These are phyloP conservation scores for Ceratopteris richardii DNA, from an alignment of 75 land plant genomes.

Conservation along the genomic window DNA sequence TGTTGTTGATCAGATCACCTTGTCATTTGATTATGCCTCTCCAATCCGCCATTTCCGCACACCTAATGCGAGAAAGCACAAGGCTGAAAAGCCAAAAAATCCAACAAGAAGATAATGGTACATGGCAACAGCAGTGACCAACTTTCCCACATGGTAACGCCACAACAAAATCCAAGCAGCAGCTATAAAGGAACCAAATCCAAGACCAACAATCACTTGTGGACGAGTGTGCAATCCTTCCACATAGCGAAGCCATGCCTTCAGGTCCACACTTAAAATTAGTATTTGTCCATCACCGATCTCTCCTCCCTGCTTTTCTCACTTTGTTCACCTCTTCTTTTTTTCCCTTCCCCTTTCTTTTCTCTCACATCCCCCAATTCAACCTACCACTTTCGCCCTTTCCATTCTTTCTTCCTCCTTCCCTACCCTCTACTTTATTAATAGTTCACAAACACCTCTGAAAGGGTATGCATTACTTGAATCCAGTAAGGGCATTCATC, in stretches of 20 bases:
- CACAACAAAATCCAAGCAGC: slow-evolving; percentile 19
- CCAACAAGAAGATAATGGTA: neutral
- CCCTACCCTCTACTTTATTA: no score
- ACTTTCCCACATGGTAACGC: slow-evolving; percentile 8
- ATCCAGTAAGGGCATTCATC: no score
- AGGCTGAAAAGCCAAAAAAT: neutral
- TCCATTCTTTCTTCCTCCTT: no score
- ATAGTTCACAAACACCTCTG: no score
- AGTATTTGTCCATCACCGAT: neutral
- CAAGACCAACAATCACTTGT: slow-evolving; percentile 44
- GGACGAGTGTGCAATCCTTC: slow-evolving; percentile 42
- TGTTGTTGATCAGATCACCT: neutral
- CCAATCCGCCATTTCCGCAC: slow-evolving; percentile 2
- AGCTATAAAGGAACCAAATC: slow-evolving; percentile 12
- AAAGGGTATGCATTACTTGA: no score
- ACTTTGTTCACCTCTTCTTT: no score
- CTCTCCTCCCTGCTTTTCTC: slow-evolving; percentile 5
- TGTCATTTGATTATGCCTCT: neutral
- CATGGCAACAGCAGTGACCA: neutral
- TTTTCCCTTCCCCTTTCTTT: no score
- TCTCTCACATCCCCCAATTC: no score
- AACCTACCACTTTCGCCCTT: no score
- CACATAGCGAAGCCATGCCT: slow-evolving; percentile 58
- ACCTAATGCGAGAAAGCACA: neutral
- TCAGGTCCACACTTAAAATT: slow-evolving; percentile 7